A percentile compares a stretch with the other conserved stretches of the same genome.
Evolutionary conservation across 1,284 basidiomycete species (phyloP).

Genomic region (Puccinia triticina): DNA sequence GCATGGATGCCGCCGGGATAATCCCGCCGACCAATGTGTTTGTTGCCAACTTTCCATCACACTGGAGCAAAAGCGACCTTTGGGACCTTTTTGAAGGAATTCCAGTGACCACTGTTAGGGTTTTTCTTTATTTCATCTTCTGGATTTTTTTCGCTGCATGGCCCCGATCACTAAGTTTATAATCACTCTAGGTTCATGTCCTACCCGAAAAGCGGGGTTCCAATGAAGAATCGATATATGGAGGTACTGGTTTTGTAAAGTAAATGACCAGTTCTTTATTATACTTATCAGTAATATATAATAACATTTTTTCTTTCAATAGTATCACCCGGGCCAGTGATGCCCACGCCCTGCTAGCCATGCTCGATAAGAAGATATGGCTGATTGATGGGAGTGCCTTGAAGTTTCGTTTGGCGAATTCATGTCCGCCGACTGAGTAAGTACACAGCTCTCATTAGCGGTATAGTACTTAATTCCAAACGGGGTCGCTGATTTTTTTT

Average conservation of each 20-base stretch:
- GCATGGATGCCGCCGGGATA: conserved; percentile 2
- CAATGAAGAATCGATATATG: conserved; percentile 20
- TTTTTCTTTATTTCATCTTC: background rate
- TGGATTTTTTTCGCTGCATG: background rate
- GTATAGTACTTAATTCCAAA: background rate
- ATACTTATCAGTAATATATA: background rate
- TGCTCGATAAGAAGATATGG: conserved; percentile 50
- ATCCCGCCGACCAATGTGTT: conserved; percentile 38
- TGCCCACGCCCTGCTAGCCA: conserved; percentile 34
- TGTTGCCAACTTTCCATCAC: conserved; percentile 47
- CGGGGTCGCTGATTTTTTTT: background rate
- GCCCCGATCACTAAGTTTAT: background rate
- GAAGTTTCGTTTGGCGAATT: conserved; percentile 49
- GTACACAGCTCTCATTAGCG: background rate
- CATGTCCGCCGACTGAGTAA: conserved; percentile 39
- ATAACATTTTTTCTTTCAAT: background rate
- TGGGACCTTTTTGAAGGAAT: conserved; percentile 51
- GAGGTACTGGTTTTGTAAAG: conserved; percentile 48
- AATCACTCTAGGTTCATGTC: conserved; percentile 39
- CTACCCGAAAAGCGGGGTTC: conserved; percentile 20
- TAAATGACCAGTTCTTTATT: conserved; percentile 5
- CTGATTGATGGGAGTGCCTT: conserved; percentile 44
- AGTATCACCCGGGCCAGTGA: conserved; percentile 38
- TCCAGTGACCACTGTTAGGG: conserved; percentile 27
- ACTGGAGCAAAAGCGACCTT: conserved; percentile 48